Conservation (phyloP, 306 rosid genomes). For the Gillenia trifoliata region DNA sequence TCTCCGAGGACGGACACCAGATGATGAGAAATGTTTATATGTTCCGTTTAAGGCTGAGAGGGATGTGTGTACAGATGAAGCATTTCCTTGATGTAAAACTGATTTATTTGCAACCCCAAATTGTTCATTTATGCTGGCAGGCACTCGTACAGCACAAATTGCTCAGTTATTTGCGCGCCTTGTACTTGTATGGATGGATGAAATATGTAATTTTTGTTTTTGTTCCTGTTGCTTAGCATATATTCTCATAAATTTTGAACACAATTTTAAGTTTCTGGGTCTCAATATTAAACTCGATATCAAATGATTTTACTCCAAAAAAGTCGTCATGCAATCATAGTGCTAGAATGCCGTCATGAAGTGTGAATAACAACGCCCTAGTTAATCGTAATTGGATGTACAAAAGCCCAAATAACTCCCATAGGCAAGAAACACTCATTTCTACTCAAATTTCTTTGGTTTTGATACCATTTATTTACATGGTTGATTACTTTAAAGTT, state of each 20-base stretch:
- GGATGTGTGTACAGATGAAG: slow-evolving; percentile 25
- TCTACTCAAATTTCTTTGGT: no score
- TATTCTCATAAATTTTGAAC: slow-evolving; percentile 15
- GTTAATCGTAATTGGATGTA: no score
- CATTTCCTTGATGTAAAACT: slow-evolving; percentile 20
- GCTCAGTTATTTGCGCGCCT: slow-evolving; percentile 20
- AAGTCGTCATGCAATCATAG: not conserved
- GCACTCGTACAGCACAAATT: slow-evolving; percentile 18
- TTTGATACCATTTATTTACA: no score
- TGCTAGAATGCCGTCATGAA: not conserved
- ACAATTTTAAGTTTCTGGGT: not conserved
- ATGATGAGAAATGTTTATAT: slow-evolving; percentile 21
- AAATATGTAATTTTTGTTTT: slow-evolving; percentile 16
- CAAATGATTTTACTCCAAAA: not conserved
- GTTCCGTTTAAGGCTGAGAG: slow-evolving; percentile 13
- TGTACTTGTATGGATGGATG: slow-evolving; percentile 6
- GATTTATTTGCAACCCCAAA: slow-evolving; percentile 21
- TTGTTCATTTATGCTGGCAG: slow-evolving; percentile 27
- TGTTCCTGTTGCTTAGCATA: slow-evolving; percentile 27
- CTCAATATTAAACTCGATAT: not conserved
- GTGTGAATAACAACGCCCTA: no score
- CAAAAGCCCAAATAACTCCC: no score
- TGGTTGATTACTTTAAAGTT: no score
- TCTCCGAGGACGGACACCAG: slow-evolving; percentile 24
- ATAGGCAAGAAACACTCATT: no score